A percentile compares a stretch with the other conserved stretches of the same genome.
phyloP scores from a whole-genome alignment of 176 grass and related monocot species.

The Aegilops tauschii region DNA sequence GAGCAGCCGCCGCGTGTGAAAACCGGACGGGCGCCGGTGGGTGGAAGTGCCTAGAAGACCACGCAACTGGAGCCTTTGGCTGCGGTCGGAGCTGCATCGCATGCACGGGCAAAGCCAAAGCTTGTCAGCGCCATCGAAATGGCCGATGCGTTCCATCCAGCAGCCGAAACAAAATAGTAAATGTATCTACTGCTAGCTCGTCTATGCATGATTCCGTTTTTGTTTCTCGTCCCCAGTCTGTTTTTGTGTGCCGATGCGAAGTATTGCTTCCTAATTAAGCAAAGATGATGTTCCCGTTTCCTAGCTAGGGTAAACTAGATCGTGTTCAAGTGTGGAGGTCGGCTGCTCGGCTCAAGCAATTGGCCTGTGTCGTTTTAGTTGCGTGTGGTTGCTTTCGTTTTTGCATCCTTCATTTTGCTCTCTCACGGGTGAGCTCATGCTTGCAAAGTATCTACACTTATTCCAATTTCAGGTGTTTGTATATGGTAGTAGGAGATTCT shows the following conservation, averaged over 20 bases:
- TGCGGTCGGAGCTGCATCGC: background rate
- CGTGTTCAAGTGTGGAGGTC: background rate
- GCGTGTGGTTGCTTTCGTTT: background rate
- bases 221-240: background rate
- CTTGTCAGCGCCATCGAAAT: background rate
- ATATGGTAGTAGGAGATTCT: too few relatives aligned
- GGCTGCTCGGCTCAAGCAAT: background rate
- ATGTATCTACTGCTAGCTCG: background rate
- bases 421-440: background rate
- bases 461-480: too few relatives aligned
- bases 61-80: conserved; percentile 8
- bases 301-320: background rate
- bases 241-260: background rate
- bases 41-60: conserved; percentile 2
- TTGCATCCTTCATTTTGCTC: background rate
- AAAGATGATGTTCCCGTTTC: background rate
- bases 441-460: background rate
- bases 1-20: background rate
- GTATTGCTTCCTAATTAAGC: conserved; percentile 15
- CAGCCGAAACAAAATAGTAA: background rate
- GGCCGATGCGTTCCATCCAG: background rate
- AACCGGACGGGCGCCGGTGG: background rate
- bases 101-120: background rate
- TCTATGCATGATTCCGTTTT: background rate
- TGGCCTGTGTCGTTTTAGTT: background rate